Base-by-base conservation (phyloP, 495 filamentous ascomycete genomes). In the Trichocladium uniseriatum region DNA sequence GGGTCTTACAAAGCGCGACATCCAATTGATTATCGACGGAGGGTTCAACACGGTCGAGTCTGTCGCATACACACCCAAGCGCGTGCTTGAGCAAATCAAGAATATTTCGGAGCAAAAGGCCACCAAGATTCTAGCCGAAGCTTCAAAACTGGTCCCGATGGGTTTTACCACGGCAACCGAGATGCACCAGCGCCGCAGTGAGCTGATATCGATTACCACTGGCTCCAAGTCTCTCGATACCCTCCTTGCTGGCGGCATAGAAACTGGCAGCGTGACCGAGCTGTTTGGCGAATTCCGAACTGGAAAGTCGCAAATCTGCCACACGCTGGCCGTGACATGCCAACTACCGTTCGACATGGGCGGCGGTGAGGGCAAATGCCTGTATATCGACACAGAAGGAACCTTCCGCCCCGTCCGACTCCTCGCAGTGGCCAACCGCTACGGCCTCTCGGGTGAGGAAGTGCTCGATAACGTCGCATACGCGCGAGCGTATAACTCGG, bases 91-190 rank as follows among this genome's bases (percentile, higher is more conserved):
- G 58, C 87, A 91, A 55, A 89, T 98, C 61, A 97, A 97, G 66
- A 91, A 91, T 49, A 95, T 98, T 34, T 97, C 92, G 11, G 89
- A 95, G 66, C 83, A 89, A 57, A 98, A 98, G 63, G 94, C 94
- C 3, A 81, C 78, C 18, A 97, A 97, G 62, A 79, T 98, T n/a
- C 75, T 98, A 14, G 81, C 81, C 7, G 92, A 97, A 94, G 92
- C 91, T 20, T 87, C 89, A 14, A 97, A 95, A 66, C 77, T 96
- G 34, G 92, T 98, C 0, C 92, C 92, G 0, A 94, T 98, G 88
- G 92, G 92, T 9, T 98, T 98, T 62, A 98, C 92, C 6, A 98
- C 92, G 0, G 92, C 92, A n/a, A 98, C 92, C 0, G 92, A 98
- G 70, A 98, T 98, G 94, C 92, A 98, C 59, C 87, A 87, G 39